Evolutionary conservation across 257 asterid species (phyloP).

Genomic region (Fraxinus excelsior): DNA sequence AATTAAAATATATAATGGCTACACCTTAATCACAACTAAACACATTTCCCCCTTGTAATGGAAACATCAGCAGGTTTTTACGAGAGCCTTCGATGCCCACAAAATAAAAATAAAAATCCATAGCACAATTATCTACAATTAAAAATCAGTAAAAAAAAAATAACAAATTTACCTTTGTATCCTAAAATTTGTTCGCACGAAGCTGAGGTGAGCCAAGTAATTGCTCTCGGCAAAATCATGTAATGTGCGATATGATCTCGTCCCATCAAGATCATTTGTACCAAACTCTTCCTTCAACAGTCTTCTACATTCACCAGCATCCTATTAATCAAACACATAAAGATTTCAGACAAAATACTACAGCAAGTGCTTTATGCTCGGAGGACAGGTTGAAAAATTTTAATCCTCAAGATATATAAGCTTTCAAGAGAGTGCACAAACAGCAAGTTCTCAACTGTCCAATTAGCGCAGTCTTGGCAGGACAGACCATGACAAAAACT

Average conservation of each 20-base stretch:
- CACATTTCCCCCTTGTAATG: background rate
- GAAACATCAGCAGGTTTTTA: background rate
- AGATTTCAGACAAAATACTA: background rate
- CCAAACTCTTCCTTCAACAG: constrained; percentile 61
- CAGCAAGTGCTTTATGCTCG: constrained; percentile 10
- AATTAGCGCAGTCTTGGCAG: background rate
- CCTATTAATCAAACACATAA: constrained; percentile 41
- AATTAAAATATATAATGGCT: too few relatives aligned
- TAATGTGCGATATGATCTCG: constrained; percentile 63
- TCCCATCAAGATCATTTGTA: constrained; percentile 50
- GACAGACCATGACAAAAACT: background rate
- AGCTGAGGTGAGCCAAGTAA: constrained; percentile 77
- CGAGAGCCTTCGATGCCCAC: background rate
- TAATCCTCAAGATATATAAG: background rate
- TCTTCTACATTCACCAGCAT: constrained; percentile 65
- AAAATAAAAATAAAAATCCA: background rate
- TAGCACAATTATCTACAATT: background rate
- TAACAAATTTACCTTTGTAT: constrained; percentile 3
- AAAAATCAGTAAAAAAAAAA: background rate
- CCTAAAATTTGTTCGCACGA: constrained; percentile 58
- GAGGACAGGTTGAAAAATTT: background rate
- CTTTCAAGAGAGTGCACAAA: constrained; percentile 9
- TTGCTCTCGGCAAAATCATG: constrained; percentile 97
- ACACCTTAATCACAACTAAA: background rate
- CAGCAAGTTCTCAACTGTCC: background rate